Base-by-base conservation (phyloP, 306 rosid genomes). In the Cucurbita ficifolia region DNA sequence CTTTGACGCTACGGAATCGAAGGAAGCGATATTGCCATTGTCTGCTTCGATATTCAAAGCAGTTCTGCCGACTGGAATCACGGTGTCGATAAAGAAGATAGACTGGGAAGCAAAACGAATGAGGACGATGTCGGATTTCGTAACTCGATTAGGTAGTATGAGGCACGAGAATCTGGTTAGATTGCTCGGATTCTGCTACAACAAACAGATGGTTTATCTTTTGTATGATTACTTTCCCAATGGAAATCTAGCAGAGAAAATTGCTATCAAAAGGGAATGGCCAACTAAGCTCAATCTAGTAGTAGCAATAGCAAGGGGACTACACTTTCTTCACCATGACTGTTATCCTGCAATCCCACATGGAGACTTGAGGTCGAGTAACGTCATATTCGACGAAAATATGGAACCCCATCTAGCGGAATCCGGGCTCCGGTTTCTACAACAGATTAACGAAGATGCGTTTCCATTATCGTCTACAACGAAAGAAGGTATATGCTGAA, bases 11-110 rank as follows among this genome's bases (percentile, higher is more conserved):
- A 48, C 73, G 29, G 85, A 90, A 80, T 79, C 86, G 19, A 73
- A 78, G 76, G 87, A 82, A 33, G 73, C 80, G 40, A 72, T 75
- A 52, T 77, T 70, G 68, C 79, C 88, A 56, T 76, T 80, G 53
- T 82, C 90, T 46, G 72, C 85, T 75, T 82, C 80, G 39, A 84
- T 81, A 62, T 73, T 84, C 70, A 87, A 87, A 78, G 87, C 85
- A 19, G 94, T 90, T 81, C 87, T 94, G n/a, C 97, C 98, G 0
- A 94, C 96, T 18, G 97, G 98, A 68, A 94, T 94, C 77, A 83
- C 91, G 16, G 97, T 94, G 72, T 64, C 86, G 21, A 90, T 94
- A 33, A 90, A 88, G 86, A 89, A 80, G 86, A 82, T 87, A 50
- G 96, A 90, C 58, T 85, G 87, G 89, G 91, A 85, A 75, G 79